Base-by-base conservation (phyloP, 257 asterid genomes). In the Salvia miltiorrhiza region DNA sequence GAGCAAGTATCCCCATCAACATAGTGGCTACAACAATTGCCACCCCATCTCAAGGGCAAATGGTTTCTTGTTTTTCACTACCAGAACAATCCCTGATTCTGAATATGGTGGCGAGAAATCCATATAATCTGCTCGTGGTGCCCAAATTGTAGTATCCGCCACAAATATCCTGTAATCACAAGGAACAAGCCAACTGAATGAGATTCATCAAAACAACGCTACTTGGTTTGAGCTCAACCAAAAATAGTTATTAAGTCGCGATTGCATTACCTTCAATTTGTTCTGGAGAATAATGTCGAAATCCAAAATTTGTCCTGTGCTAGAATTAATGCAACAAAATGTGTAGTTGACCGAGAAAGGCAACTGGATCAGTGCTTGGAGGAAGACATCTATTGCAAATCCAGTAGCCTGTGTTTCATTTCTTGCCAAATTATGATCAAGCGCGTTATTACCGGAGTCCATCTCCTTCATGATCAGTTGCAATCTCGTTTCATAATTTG, bases 81-180 rank as follows among this genome's bases (percentile, higher is more conserved):
- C 85, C 37, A 78, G 73, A 33, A 76, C 73, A 9, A 78, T 73
- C 54, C 87, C 86, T 3, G 95, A 68, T 56, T 87, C 91, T 10
- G 89, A 60, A 57, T 76, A 85, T 32, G 91, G 89, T n/a, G 74
- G 77, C 0, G 89, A 66, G 41, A 84, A 86, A 39, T 84, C 93
- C 7, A 78, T 82, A 33, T 37, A n/a, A 0, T 0, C 1, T 35
- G 90, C 54, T 32, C 88, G 69, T 28, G 83, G 80, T 9, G 87
- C 82, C 82, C 84, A 63, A 57, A 82, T 76, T 7, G 92, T 82
- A 0, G 76, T 70, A 73, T 86, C 95, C 14, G 76, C 90, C 48
- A 86, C 95, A 7, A 82, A 78, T 70, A 82, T 77, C 59, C 87
- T 82, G 30, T 23, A 4, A 16, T 1, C 30, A 50, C 10, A 43